A percentile compares a stretch with the other conserved stretches of the same genome.
These are phyloP conservation scores for Penicillium sp. DNA, from an alignment of 2,329 filamentous ascomycete genomes.

Conservation along the genomic window DNA sequence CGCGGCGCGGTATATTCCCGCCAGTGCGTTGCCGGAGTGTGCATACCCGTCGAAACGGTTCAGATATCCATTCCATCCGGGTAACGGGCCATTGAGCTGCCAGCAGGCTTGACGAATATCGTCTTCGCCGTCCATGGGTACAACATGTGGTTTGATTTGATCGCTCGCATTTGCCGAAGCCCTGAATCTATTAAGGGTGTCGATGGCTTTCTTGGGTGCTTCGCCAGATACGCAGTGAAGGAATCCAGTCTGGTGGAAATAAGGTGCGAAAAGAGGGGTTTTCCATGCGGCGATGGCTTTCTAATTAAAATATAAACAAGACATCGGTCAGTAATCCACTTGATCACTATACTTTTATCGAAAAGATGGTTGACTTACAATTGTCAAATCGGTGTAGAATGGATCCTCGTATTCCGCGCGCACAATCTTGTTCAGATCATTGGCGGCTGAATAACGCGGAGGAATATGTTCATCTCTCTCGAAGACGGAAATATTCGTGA, in stretches of 20 bases:
- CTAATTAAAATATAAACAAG: constrained; percentile 20
- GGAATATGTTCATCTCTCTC: constrained; percentile 50
- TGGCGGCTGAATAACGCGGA: constrained; percentile 55
- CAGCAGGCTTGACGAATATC: constrained; percentile 49
- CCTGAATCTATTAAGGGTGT: constrained; percentile 47
- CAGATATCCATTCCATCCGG: constrained; percentile 59
- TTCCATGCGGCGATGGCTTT: constrained; percentile 57
- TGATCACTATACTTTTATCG: background rate
- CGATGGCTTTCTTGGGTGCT: constrained; percentile 51
- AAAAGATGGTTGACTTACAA: constrained; percentile 39
- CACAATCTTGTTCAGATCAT: constrained; percentile 63
- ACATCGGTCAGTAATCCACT: background rate
- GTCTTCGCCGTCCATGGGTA: constrained; percentile 35
- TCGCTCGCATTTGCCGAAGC: constrained; percentile 37
- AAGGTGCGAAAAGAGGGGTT: constrained; percentile 54
- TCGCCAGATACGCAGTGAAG: constrained; percentile 52
- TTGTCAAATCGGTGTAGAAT: constrained; percentile 56
- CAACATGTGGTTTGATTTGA: constrained; percentile 44
- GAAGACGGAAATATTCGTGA: constrained; percentile 50
- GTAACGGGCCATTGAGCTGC: constrained; percentile 52
- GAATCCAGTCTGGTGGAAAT: constrained; percentile 55
- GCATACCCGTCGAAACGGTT: constrained; percentile 60
- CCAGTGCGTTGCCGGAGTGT: constrained; percentile 55
- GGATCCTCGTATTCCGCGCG: constrained; percentile 59
- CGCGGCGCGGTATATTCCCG: constrained; percentile 48